Evolutionary conservation across 306 rosid genomes (phyloP).

Genomic region (Gynostemma pentaphyllum): DNA sequence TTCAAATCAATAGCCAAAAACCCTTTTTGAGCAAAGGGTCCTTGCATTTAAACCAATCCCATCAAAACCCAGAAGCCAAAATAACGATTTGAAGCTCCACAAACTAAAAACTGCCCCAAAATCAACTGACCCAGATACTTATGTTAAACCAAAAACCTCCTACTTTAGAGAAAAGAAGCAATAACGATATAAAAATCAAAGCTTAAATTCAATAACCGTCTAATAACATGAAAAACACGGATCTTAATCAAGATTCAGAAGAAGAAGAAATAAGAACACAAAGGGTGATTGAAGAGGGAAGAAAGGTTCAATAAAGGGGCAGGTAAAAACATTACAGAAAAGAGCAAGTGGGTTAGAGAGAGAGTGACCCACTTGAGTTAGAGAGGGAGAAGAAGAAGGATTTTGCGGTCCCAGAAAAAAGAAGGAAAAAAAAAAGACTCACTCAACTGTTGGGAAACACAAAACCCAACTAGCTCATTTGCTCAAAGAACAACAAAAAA

Average conservation of each 20-base stretch:
- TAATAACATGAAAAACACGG: conserved; percentile 23
- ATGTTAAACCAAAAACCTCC: conserved; percentile 23
- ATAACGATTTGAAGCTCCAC: conserved; percentile 26
- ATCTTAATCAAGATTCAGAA: conserved; percentile 29
- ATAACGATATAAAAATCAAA: conserved; percentile 21
- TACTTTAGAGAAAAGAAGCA: conserved; percentile 18
- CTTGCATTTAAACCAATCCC: conserved; percentile 5
- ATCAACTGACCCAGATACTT: conserved; percentile 35
- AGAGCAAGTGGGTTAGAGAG: conserved; percentile 62
- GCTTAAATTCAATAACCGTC: conserved; percentile 25
- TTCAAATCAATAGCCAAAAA: conserved; percentile 18
- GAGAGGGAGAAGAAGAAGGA: conserved; percentile 23
- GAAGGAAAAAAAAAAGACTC: too few relatives aligned
- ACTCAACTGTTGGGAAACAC: conserved; percentile 59
- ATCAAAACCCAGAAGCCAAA: conserved; percentile 35
- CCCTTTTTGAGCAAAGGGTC: conserved; percentile 16
- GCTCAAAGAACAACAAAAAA: too few relatives aligned
- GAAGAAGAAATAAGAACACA: too few relatives aligned
- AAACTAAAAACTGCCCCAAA: conserved; percentile 25
- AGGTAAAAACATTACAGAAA: conserved; percentile 26
- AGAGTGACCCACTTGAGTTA: conserved; percentile 62
- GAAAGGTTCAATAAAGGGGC: conserved; percentile 21
- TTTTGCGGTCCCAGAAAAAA: conserved; percentile 47
- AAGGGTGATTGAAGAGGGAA: conserved; percentile 10
- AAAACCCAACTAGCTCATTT: conserved; percentile 27